Conservation (phyloP, 768 basidiomycete genomes). For the Trametes coccinea region DNA sequence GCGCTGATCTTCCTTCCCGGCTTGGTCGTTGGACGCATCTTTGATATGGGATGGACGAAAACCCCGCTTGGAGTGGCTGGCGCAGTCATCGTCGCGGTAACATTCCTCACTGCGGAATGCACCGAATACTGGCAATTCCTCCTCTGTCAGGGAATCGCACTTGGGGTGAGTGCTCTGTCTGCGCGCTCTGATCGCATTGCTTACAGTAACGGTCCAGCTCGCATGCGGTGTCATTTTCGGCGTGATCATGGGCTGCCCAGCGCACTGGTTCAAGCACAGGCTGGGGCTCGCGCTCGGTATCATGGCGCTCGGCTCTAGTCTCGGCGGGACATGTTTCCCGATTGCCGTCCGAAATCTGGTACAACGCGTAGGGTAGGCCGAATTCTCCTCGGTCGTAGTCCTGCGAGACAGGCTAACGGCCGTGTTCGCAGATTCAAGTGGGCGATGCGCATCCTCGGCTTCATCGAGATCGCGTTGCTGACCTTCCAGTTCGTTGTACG, state of each 20-base stretch:
- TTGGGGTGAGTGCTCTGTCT: slow-evolving; percentile 50
- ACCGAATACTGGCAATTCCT: slow-evolving; percentile 77
- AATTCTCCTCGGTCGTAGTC: background rate
- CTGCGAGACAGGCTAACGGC: background rate
- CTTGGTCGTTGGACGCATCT: slow-evolving; percentile 63
- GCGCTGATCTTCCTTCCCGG: slow-evolving; percentile 63
- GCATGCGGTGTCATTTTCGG: slow-evolving; percentile 59
- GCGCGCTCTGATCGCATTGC: background rate
- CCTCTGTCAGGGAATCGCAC: slow-evolving; percentile 68
- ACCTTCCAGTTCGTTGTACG: slow-evolving; percentile 25
- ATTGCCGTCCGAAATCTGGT: slow-evolving; percentile 59
- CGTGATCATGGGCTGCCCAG: slow-evolving; percentile 56
- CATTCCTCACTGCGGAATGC: slow-evolving; percentile 72
- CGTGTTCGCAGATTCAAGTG: slow-evolving; percentile 49
- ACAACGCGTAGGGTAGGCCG: slow-evolving; percentile 51
- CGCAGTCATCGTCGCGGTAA: slow-evolving; percentile 50
- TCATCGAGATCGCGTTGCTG: slow-evolving; percentile 55
- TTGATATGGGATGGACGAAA: slow-evolving; percentile 71
- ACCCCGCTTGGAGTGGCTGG: slow-evolving; percentile 50
- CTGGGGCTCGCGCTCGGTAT: slow-evolving; percentile 61
- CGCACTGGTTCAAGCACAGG: slow-evolving; percentile 72
- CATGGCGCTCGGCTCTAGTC: slow-evolving; percentile 61
- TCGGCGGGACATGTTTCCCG: slow-evolving; percentile 71
- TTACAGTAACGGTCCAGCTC: slow-evolving; percentile 22
- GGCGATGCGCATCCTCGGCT: slow-evolving; percentile 72